Percentiles rank a stretch among this genome's conserved stretches.
These are phyloP conservation scores for Pestalotiopsis sp. DNA, from an alignment of 2,329 filamentous ascomycete species.

Conservation along the genomic window DNA sequence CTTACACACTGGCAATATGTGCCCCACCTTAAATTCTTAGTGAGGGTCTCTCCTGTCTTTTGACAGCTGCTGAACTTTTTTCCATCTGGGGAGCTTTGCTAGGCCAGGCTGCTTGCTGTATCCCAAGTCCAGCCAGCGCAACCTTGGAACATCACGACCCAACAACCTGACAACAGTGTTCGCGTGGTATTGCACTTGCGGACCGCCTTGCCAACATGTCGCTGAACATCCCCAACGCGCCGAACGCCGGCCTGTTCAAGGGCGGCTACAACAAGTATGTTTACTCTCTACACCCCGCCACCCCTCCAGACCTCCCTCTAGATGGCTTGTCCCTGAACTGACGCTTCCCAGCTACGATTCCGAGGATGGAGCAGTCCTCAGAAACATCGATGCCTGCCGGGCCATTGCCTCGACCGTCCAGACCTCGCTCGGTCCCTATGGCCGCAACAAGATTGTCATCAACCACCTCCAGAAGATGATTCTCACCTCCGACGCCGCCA, in stretches of 20 bases:
- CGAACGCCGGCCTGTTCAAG: slow-evolving; percentile 94
- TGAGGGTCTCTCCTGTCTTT: neutral
- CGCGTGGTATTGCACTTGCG: neutral
- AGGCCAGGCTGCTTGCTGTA: slow-evolving; percentile 10
- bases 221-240: slow-evolving; percentile 91
- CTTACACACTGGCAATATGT: neutral
- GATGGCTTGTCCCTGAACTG: neutral
- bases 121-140: neutral
- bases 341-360: slow-evolving; percentile 78
- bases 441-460: slow-evolving; percentile 99
- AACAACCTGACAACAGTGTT: neutral
- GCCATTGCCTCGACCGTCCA: slow-evolving; percentile 95
- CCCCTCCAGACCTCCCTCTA: slow-evolving; percentile 22
- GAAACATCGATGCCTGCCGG: slow-evolving; percentile 98
- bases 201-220: slow-evolving; percentile 67
- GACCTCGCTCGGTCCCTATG: slow-evolving; percentile 95
- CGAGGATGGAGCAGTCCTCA: slow-evolving; percentile 97
- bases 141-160: neutral
- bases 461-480: slow-evolving; percentile 99
- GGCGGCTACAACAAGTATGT: slow-evolving; percentile 91
- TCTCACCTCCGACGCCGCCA: slow-evolving; percentile 95
- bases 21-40: slow-evolving; percentile 8
- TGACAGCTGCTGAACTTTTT: slow-evolving; percentile 14
- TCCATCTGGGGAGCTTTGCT: slow-evolving; percentile 6
- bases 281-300: slow-evolving; percentile 27